Conservation (phyloP, 2,329 filamentous ascomycete species). For the Mycosphaerella arachidis region DNA sequence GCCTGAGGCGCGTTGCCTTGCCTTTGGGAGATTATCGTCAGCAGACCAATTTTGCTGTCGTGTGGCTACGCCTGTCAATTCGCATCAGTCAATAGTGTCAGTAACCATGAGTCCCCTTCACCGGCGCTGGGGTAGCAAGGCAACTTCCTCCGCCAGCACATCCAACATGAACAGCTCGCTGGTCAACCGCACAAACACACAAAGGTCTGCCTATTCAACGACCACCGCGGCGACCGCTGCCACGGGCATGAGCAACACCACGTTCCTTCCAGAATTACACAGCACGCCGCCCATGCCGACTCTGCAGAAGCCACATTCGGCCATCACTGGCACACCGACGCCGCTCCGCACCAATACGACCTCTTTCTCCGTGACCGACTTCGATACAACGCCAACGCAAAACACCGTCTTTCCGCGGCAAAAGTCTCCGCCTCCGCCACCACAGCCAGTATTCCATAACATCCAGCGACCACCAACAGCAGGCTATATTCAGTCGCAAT, state of each 20-base stretch:
- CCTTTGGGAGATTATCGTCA: not conserved
- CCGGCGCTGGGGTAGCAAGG: constrained; percentile 19
- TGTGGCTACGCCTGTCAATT: not conserved
- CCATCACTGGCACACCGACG: not conserved
- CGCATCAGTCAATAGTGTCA: constrained; percentile 8
- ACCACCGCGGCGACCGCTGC: constrained; percentile 16
- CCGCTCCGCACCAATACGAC: not conserved
- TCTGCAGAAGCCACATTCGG: constrained; percentile 26
- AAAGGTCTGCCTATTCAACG: constrained; percentile 13
- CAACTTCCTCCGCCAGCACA: constrained; percentile 7
- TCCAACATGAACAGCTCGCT: constrained; percentile 15
- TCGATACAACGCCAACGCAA: not conserved
- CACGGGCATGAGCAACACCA: constrained; percentile 8
- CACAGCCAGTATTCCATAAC: not conserved
- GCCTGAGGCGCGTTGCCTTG: not conserved
- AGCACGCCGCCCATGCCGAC: constrained; percentile 31
- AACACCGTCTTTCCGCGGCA: not conserved
- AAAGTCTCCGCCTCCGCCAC: not conserved
- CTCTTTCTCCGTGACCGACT: not conserved
- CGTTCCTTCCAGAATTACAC: constrained; percentile 27
- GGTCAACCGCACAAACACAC: constrained; percentile 21
- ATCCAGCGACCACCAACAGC: not conserved
- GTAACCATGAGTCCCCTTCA: constrained; percentile 6
- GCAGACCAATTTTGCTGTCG: not conserved
- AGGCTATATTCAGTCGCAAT: not conserved